Percentiles rank a stretch among this genome's conserved stretches.
Evolutionary conservation across 305 asterid species (phyloP).

Genomic region (Fraxinus greggii): DNA sequence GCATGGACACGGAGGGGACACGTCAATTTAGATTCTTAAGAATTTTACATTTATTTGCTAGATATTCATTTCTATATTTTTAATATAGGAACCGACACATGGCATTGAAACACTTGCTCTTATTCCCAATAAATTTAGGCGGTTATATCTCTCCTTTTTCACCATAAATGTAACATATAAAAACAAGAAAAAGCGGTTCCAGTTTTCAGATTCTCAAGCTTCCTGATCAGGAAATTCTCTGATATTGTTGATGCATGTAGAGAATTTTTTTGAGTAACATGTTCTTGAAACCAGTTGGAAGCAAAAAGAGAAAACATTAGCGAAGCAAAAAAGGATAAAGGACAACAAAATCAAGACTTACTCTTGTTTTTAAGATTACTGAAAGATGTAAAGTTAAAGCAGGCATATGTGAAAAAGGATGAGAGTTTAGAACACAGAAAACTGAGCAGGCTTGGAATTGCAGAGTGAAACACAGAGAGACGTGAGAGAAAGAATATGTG

Average conservation of each 20-base stretch:
- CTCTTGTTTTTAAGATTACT: background rate
- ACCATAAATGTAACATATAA: background rate
- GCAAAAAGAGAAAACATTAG: background rate
- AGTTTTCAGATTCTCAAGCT: background rate
- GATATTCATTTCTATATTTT: background rate
- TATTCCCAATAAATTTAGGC: background rate
- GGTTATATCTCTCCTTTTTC: background rate
- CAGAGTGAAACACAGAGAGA: background rate
- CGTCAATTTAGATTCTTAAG: background rate
- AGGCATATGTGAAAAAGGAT: background rate
- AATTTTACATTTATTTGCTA: background rate
- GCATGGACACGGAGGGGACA: background rate
- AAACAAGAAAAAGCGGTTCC: background rate
- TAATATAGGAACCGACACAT: background rate
- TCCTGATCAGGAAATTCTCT: background rate
- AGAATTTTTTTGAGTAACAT: background rate
- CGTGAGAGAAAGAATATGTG: background rate
- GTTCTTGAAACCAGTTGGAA: background rate
- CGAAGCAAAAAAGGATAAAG: background rate
- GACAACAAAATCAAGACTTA: background rate
- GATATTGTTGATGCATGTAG: background rate
- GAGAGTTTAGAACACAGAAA: background rate
- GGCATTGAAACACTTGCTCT: background rate
- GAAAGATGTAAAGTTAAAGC: background rate
- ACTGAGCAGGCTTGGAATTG: background rate